Percentiles rank a stretch among this genome's conserved stretches.
phyloP scores from a whole-genome alignment of 2,329 filamentous ascomycete genomes.

The Verticillium nonalfalfae region DNA sequence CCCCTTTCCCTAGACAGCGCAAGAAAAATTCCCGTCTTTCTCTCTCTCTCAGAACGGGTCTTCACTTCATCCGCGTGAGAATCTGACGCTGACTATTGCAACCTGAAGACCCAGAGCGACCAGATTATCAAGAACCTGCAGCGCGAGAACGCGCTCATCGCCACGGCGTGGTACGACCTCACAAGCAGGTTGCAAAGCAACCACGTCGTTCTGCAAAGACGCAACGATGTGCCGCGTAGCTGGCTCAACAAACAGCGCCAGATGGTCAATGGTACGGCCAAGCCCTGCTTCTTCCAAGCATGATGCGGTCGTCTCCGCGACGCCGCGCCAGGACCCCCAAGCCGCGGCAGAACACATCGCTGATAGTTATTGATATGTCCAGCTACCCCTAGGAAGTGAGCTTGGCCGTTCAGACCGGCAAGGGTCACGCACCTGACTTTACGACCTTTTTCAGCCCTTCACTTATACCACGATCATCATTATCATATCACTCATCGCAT shows the following conservation, averaged over 20 bases:
- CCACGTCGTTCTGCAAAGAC: constrained; percentile 69
- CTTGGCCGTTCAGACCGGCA: not conserved
- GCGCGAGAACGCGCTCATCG: constrained; percentile 71
- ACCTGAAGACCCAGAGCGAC: constrained; percentile 39
- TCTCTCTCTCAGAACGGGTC: not conserved
- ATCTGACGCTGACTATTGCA: not conserved
- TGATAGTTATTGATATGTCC: not conserved
- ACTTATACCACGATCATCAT: not conserved
- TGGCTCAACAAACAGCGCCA: constrained; percentile 81
- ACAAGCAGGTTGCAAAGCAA: constrained; percentile 75
- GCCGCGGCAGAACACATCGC: not conserved
- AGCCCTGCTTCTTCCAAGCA: constrained; percentile 1
- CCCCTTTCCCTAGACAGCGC: too few relatives aligned
- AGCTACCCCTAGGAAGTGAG: not conserved
- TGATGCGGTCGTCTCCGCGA: not conserved
- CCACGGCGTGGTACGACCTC: constrained; percentile 83
- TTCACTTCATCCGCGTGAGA: not conserved
- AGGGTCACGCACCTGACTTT: not conserved
- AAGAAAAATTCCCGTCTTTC: too few relatives aligned
- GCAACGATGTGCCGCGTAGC: constrained; percentile 69
- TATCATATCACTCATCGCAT: not conserved
- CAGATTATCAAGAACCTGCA: constrained; percentile 62
- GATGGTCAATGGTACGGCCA: constrained; percentile 51
- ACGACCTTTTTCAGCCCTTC: not conserved
- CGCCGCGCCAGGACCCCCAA: not conserved